phyloP scores from a whole-genome alignment of 164 flowering plant species.

The Berberis thunbergii region DNA sequence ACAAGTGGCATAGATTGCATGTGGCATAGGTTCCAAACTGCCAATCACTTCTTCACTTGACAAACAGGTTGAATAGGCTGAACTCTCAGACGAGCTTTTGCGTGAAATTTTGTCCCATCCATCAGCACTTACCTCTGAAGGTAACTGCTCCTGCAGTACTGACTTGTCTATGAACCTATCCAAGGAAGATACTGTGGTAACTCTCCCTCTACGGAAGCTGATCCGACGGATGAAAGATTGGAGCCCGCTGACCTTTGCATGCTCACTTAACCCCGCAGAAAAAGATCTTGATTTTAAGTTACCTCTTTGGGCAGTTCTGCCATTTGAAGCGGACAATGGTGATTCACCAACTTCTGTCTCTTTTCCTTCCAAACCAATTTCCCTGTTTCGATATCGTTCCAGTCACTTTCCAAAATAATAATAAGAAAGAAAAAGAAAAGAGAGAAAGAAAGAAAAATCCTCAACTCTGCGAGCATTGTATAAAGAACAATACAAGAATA shows the following conservation, averaged over 20 bases:
- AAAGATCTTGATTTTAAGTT: conserved; percentile 19
- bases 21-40: too few species aligned
- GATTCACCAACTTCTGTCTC: conserved; percentile 12
- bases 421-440: too few species aligned
- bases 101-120: neutral
- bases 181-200: conserved; percentile 8
- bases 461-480: too few species aligned
- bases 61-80: too few species aligned
- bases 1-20: too few species aligned
- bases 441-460: too few species aligned
- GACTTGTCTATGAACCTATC: conserved; percentile 12
- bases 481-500: too few species aligned
- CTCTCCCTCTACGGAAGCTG: conserved; percentile 13
- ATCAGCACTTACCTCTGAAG: conserved; percentile 15
- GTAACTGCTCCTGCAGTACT: conserved; percentile 13
- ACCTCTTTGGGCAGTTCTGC: conserved; percentile 9
- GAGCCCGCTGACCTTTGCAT: conserved; percentile 14
- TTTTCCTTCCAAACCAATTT: conserved; percentile 20
- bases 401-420: neutral
- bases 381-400: conserved; percentile 20
- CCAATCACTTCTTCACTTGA: too few species aligned
- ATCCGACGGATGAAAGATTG: conserved; percentile 17
- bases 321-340: conserved; percentile 16
- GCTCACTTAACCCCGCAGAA: conserved; percentile 4
- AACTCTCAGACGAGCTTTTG: too few species aligned